phyloP scores from a whole-genome alignment of 768 basidiomycete species.

The Auriscalpium orientale region DNA sequence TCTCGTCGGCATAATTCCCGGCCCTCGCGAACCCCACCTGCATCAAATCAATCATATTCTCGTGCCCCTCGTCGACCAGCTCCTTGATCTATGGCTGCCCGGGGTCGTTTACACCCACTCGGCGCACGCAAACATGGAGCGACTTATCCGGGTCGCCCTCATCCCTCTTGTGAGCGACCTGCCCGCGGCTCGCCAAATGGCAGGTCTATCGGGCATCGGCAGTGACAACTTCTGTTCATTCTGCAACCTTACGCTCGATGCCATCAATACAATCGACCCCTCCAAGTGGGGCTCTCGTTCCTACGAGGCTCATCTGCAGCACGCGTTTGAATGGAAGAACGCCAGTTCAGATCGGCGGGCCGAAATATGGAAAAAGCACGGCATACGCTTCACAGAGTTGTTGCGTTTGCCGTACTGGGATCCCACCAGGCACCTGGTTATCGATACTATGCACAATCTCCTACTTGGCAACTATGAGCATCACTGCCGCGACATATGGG shows the following conservation, averaged over 20 bases:
- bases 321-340: slow-evolving; percentile 14
- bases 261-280: slow-evolving; percentile 24
- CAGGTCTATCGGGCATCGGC: neutral
- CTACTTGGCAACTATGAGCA: slow-evolving; percentile 26
- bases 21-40: slow-evolving; percentile 29
- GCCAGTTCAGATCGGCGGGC: slow-evolving; percentile 6
- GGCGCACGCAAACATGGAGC: neutral
- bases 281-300: slow-evolving; percentile 18
- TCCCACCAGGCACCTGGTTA: slow-evolving; percentile 20
- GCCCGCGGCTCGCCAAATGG: neutral
- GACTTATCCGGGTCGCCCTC: neutral
- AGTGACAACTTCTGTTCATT: neutral
- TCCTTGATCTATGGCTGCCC: slow-evolving; percentile 25
- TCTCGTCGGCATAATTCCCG: slow-evolving; percentile 34
- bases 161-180: neutral
- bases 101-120: slow-evolving; percentile 26
- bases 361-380: slow-evolving; percentile 11
- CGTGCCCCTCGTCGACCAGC: slow-evolving; percentile 29
- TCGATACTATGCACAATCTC: slow-evolving; percentile 37
- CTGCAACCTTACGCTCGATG: neutral
- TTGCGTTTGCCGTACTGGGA: slow-evolving; percentile 34
- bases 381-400: slow-evolving; percentile 24
- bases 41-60: slow-evolving; percentile 32
- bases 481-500: slow-evolving; percentile 20
- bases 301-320: slow-evolving; percentile 1